Evolutionary conservation across 495 filamentous ascomycete genomes (phyloP).

Genomic region (Parachaetomium inaequale): DNA sequence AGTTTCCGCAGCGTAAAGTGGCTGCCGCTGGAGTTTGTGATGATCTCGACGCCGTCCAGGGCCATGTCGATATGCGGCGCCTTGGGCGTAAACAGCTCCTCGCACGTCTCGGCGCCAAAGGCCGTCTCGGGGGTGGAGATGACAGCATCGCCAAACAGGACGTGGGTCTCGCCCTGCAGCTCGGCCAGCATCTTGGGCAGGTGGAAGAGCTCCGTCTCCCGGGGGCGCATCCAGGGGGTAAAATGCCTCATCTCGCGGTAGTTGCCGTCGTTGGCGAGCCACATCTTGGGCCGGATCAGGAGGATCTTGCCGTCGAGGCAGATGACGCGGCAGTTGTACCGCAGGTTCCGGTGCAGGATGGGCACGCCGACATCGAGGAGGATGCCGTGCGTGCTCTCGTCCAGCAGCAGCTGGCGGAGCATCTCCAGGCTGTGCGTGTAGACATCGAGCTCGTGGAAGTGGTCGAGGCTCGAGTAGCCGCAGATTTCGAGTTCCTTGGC

Average conservation of each 20-base stretch:
- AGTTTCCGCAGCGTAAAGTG: constrained; percentile 74
- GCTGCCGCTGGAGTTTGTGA: constrained; percentile 70
- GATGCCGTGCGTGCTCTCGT: constrained; percentile 68
- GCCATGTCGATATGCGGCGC: constrained; percentile 51
- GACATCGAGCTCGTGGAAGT: constrained; percentile 60
- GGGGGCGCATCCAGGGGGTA: constrained; percentile 42
- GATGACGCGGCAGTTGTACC: constrained; percentile 74
- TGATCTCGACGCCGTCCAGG: constrained; percentile 65
- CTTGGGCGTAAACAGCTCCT: constrained; percentile 72
- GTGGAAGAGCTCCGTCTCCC: constrained; percentile 65
- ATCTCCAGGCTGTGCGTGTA: constrained; percentile 73
- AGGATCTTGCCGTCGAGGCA: constrained; percentile 63
- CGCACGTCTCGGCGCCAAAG: constrained; percentile 71
- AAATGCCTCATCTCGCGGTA: constrained; percentile 69
- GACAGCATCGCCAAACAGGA: constrained; percentile 73
- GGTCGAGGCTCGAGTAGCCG: constrained; percentile 68
- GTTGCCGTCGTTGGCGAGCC: constrained; percentile 75
- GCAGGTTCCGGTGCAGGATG: constrained; percentile 60
- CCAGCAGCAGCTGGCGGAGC: constrained; percentile 59
- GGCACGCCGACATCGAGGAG: constrained; percentile 75
- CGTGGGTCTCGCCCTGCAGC: constrained; percentile 56
- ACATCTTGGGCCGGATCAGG: constrained; percentile 79
- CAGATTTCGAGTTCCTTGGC: constrained; percentile 39
- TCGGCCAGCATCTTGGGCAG: constrained; percentile 62
- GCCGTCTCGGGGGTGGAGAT: constrained; percentile 69